These are phyloP conservation scores for Sporothrix dimorphospora DNA, from an alignment of 2,329 filamentous ascomycete species.

Conservation along the genomic window DNA sequence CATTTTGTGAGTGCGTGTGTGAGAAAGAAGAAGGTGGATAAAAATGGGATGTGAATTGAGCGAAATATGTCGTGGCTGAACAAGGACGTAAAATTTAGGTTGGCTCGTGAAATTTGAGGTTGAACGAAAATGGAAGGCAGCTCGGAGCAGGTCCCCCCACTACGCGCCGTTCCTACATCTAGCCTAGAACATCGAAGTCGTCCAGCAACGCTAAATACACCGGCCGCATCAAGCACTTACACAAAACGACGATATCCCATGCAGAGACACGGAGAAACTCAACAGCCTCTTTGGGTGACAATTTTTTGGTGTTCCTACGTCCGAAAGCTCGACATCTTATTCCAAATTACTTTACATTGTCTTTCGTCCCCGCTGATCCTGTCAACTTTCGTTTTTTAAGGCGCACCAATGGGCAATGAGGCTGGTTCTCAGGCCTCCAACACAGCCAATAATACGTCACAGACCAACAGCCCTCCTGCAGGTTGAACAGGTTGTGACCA, in stretches of 20 bases:
- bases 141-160: neutral
- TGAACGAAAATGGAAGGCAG: neutral
- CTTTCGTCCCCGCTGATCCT: neutral
- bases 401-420: neutral
- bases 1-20: slow-evolving; percentile 32
- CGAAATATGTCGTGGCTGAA: neutral
- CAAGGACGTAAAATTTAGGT: neutral
- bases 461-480: neutral
- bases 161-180: neutral
- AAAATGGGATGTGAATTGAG: neutral
- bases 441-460: neutral
- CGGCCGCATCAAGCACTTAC: slow-evolving; percentile 7
- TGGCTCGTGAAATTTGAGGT: neutral
- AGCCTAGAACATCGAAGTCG: neutral
- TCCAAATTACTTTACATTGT: neutral
- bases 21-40: neutral
- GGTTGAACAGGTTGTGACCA: neutral
- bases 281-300: neutral
- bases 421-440: neutral
- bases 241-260: neutral
- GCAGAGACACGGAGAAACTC: neutral
- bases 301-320: neutral
- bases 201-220: neutral
- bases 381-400: neutral
- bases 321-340: neutral